Evolutionary conservation across 345 rosid genomes (phyloP), one percentile per base, ranked within the genome.

Genomic region (Erysimum cheiranthoides): DNA sequence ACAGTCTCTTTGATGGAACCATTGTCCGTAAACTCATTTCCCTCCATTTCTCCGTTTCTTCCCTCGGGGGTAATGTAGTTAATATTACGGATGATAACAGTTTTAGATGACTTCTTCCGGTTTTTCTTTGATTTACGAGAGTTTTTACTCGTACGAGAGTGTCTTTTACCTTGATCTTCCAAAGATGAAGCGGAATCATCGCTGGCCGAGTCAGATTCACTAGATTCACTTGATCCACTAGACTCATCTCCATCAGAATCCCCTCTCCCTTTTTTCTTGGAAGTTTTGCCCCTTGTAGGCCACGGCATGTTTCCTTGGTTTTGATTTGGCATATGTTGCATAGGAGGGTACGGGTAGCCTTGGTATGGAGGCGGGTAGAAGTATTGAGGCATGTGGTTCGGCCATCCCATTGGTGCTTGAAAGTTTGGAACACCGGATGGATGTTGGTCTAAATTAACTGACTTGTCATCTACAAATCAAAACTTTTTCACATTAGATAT

Each of bases 21-120:
- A 58, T 80, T 85, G 46, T 85, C 88, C 45, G 79, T 74, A 47
- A 82, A 77, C 52, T 84, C 88, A 47, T 84, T 84, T 56, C 84
- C 93, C 8, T 83, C 85, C 68, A 84, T 76, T 56, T 86, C 93
- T 71, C 69, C 86, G 28, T 82, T 87, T 78, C 88, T 86, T 82
- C 84, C 88, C 78, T 87, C 85, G 2, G 98, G 91, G 0, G 97
- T 85, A 71, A 90, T 90, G 86, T 90, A 93, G 80, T 93, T 90
- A 38, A 93, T 93, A 61, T 93, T 93, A 7, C 91, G 90, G 73
- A 93, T 93, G 56, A 93, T 90, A 1, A 90, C 93, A 4, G 88
- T 93, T 64, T 84, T 85, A 13, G 96, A 89, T 69, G 84, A 86
- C 83, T 85, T 88, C 83, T 78, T 82, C 66, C 82, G 79, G 39